These are phyloP conservation scores for Kazachstania psychrophila DNA, from an alignment of 805 yeast genomes.

Conservation along the genomic window DNA sequence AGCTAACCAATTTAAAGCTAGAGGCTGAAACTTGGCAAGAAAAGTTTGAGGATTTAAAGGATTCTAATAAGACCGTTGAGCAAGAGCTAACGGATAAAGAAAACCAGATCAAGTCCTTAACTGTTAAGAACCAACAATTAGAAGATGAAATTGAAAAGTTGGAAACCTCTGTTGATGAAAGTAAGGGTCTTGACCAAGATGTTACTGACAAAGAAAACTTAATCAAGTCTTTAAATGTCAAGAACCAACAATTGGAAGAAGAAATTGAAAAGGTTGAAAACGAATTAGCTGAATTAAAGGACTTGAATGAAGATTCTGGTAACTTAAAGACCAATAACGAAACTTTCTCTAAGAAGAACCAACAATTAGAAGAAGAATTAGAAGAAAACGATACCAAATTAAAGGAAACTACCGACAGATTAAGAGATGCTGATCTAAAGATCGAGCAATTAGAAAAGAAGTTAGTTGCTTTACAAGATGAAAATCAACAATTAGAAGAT, in stretches of 20 bases:
- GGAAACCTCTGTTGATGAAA: conserved; percentile 13
- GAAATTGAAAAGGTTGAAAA: conserved; percentile 56
- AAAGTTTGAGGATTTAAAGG: conserved; percentile 75
- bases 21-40: conserved; percentile 96
- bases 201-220: conserved; percentile 84
- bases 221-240: conserved; percentile 82
- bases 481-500: conserved; percentile 82
- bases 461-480: conserved; percentile 80
- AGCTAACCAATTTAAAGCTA: conserved; percentile 75
- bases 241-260: conserved; percentile 77
- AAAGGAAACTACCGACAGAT: conserved; percentile 86
- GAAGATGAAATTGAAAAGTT: conserved; percentile 68
- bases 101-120: conserved; percentile 83
- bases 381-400: conserved; percentile 79
- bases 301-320: conserved; percentile 84
- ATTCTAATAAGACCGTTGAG: conserved; percentile 75
- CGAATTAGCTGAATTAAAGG: conserved; percentile 66
- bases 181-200: conserved; percentile 82
- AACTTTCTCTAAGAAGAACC: conserved; percentile 82
- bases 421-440: conserved; percentile 82
- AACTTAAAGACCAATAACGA: conserved; percentile 90
- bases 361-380: conserved; percentile 67
- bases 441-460: conserved; percentile 83
- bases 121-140: conserved; percentile 80
- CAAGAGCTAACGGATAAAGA: conserved; percentile 86